These are phyloP conservation scores for Casaregolazyma lundiana DNA, from an alignment of 1,139 yeast species.

Conservation along the genomic window DNA sequence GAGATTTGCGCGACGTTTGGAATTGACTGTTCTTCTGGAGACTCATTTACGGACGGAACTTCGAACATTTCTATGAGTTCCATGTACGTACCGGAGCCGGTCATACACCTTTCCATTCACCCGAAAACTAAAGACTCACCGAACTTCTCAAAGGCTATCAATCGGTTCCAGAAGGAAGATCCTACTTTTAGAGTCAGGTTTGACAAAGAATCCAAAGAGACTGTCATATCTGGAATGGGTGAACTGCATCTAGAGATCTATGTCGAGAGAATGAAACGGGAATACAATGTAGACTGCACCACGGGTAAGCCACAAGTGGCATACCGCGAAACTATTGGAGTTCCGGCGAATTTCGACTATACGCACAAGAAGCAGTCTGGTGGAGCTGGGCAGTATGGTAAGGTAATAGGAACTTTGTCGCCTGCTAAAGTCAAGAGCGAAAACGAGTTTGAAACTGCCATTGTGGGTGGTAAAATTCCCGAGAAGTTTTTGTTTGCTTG, in stretches of 20 bases:
- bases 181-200: constrained; percentile 94
- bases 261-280: constrained; percentile 97
- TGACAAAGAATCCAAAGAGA: constrained; percentile 90
- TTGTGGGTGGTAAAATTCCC: constrained; percentile 96
- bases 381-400: constrained; percentile 99
- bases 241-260: constrained; percentile 94
- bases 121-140: constrained; percentile 88
- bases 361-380: constrained; percentile 98
- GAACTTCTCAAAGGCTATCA: constrained; percentile 91
- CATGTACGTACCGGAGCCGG: constrained; percentile 98
- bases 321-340: constrained; percentile 86
- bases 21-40: constrained; percentile 99
- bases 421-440: constrained; percentile 48
- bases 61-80: constrained; percentile 82
- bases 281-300: constrained; percentile 89
- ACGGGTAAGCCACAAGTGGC: constrained; percentile 99
- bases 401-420: constrained; percentile 82
- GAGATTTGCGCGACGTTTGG: constrained; percentile 99
- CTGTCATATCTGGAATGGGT: constrained; percentile 98
- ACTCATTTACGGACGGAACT: constrained; percentile 81
- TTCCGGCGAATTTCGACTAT: constrained; percentile 76
- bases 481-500: constrained; percentile 94
- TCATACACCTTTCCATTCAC: constrained; percentile 82
- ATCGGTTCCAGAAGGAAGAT: constrained; percentile 96
- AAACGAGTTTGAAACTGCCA: constrained; percentile 75